These are phyloP conservation scores for Lavandula angustifolia DNA, from an alignment of 257 asterid species.

Conservation along the genomic window DNA sequence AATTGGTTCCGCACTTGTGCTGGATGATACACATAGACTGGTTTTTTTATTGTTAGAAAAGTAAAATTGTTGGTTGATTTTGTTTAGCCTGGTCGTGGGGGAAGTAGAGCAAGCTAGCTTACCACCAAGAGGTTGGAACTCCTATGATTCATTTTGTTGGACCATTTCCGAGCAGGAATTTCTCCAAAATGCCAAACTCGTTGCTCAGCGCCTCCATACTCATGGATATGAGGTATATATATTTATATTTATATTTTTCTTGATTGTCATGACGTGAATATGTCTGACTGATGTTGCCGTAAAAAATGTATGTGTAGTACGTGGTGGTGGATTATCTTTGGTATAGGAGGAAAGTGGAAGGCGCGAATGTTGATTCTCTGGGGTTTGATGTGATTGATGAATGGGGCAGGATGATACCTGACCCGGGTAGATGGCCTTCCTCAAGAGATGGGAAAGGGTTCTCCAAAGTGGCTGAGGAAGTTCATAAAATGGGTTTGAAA, in stretches of 20 bases:
- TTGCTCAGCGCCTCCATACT: constrained; percentile 55
- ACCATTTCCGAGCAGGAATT: constrained; percentile 80
- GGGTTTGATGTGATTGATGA: constrained; percentile 88
- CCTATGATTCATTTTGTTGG: constrained; percentile 96
- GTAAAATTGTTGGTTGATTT: constrained; percentile 24
- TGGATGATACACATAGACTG: constrained; percentile 7
- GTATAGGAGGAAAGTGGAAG: constrained; percentile 81
- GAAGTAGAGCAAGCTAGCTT: constrained; percentile 48
- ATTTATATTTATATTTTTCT: too few relatives aligned
- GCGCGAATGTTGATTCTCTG: constrained; percentile 78
- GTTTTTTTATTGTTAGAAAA: not conserved
- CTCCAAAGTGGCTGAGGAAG: constrained; percentile 59
- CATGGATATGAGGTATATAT: constrained; percentile 75
- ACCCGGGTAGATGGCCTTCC: constrained; percentile 92
- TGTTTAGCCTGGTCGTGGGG: constrained; percentile 38
- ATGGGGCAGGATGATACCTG: constrained; percentile 99
- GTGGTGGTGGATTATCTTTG: constrained; percentile 98
- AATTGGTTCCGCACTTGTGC: constrained; percentile 1
- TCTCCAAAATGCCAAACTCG: constrained; percentile 72
- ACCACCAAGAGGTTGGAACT: constrained; percentile 98
- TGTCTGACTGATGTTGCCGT: constrained; percentile 5
- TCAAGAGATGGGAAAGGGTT: constrained; percentile 78
- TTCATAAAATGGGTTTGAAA: constrained; percentile 86
- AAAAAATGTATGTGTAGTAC: constrained; percentile 49
- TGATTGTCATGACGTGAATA: not conserved